These are phyloP conservation scores for Poa pratensis DNA, from an alignment of 176 grass and related monocot genomes.

Conservation along the genomic window DNA sequence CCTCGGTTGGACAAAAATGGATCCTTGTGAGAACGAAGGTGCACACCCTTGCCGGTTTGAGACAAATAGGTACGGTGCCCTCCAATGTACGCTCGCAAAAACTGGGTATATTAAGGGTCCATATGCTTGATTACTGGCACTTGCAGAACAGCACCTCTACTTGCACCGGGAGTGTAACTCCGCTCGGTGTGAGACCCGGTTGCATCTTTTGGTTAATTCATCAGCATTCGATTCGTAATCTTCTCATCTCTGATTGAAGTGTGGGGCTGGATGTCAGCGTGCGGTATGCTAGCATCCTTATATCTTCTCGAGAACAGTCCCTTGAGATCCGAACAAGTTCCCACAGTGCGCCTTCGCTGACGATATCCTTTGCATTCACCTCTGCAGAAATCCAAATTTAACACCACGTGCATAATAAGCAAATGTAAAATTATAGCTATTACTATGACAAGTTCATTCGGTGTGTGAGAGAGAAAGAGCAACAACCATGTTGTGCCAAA, in stretches of 20 bases:
- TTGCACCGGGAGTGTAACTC: slow-evolving; percentile 17
- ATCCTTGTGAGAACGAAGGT: slow-evolving; percentile 8
- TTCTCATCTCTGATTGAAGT: slow-evolving; percentile 84
- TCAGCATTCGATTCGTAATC: slow-evolving; percentile 86
- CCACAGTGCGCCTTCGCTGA: slow-evolving; percentile 89
- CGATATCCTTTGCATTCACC: slow-evolving; percentile 87
- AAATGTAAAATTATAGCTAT: not conserved
- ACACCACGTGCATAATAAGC: slow-evolving; percentile 25
- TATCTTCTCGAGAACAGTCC: slow-evolving; percentile 97
- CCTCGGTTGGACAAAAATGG: slow-evolving; percentile 26
- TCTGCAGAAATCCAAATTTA: slow-evolving; percentile 53
- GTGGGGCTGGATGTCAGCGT: slow-evolving; percentile 84
- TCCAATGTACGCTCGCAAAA: slow-evolving; percentile 27
- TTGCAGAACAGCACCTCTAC: not conserved
- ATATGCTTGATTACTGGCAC: slow-evolving; percentile 28
- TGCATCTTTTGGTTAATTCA: slow-evolving; percentile 25
- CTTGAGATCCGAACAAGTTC: slow-evolving; percentile 93
- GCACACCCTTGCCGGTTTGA: slow-evolving; percentile 25
- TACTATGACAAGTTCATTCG: not conserved
- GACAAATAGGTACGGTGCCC: slow-evolving; percentile 6
- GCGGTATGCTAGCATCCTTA: slow-evolving; percentile 77
- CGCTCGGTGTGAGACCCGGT: not conserved
- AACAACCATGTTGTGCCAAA: slow-evolving; percentile 92
- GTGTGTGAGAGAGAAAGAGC: not conserved
- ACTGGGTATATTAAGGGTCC: slow-evolving; percentile 18